phyloP scores from a whole-genome alignment of 495 filamentous ascomycete genomes.

The Aspergillus olivimuriae region DNA sequence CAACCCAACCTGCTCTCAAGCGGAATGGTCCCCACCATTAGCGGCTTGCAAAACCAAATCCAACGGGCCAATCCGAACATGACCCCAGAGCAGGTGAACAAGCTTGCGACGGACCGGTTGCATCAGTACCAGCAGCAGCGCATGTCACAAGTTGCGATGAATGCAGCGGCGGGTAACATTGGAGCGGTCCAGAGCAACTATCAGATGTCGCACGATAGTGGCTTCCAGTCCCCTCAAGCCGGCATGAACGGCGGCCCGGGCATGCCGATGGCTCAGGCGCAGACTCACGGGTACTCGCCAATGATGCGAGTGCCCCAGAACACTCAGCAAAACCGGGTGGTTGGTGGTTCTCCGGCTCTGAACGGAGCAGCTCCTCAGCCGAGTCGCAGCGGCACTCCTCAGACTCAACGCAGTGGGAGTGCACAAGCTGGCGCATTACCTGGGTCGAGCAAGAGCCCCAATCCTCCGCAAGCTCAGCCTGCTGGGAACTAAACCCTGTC shows the following conservation, averaged over 20 bases:
- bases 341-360: slow-evolving; percentile 34
- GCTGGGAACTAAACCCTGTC: slow-evolving; percentile 24
- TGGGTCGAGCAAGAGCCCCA: slow-evolving; percentile 38
- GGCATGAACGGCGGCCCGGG: slow-evolving; percentile 30
- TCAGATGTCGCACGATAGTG: slow-evolving; percentile 36
- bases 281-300: slow-evolving; percentile 64
- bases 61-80: slow-evolving; percentile 50
- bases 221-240: slow-evolving; percentile 31
- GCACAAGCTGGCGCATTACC: slow-evolving; percentile 31
- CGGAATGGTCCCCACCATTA: slow-evolving; percentile 49
- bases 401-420: slow-evolving; percentile 44
- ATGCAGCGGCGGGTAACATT: slow-evolving; percentile 54
- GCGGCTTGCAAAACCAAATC: slow-evolving; percentile 43
- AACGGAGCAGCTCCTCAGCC: slow-evolving; percentile 33
- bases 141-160: slow-evolving; percentile 57
- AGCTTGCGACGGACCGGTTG: slow-evolving; percentile 55
- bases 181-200: slow-evolving; percentile 33
- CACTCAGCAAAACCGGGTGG: slow-evolving; percentile 37
- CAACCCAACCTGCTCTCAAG: slow-evolving; percentile 47
- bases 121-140: slow-evolving; percentile 47
- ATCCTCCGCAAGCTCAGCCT: slow-evolving; percentile 39
- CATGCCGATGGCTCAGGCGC: slow-evolving; percentile 43
- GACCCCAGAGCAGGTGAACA: slow-evolving; percentile 51
- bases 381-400: slow-evolving; percentile 44
- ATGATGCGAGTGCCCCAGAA: slow-evolving; percentile 65